A percentile compares a stretch with the other conserved stretches of the same genome.
Conservation (phyloP, 352 stramenopile species). For the Globisporangium heterothallicum region DNA sequence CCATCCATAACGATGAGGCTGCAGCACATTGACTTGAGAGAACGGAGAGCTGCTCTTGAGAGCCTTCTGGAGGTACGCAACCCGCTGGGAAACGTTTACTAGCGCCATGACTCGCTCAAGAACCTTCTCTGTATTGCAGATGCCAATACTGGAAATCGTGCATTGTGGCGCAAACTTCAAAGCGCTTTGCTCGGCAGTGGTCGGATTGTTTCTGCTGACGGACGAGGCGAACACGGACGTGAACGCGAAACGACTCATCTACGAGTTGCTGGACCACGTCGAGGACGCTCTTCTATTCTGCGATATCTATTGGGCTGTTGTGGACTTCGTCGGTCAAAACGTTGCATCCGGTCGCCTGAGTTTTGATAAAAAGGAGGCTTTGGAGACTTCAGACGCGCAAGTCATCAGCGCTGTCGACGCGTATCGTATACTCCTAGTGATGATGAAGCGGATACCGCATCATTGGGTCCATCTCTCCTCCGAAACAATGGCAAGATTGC, state of each 20-base stretch:
- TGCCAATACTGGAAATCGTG: conserved; percentile 45
- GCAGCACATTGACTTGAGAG: background rate
- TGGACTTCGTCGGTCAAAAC: conserved; percentile 33
- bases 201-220: conserved; percentile 27
- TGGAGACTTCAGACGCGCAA: conserved; percentile 3
- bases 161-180: conserved; percentile 40
- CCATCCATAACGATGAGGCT: conserved; percentile 6
- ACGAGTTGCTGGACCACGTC: conserved; percentile 32
- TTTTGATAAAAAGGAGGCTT: conserved; percentile 18
- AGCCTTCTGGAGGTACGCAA: conserved; percentile 10
- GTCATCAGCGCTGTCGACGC: conserved; percentile 24
- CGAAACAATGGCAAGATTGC: conserved; percentile 33
- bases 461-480: conserved; percentile 59
- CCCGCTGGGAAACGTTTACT: too few species aligned
- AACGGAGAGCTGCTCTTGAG: conserved; percentile 6
- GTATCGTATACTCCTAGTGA: conserved; percentile 33
- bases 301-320: conserved; percentile 40
- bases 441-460: conserved; percentile 26
- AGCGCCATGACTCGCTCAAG: too few species aligned
- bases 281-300: conserved; percentile 47
- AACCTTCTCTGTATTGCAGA: too few species aligned
- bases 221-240: conserved; percentile 5
- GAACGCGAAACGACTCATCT: conserved; percentile 27
- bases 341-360: conserved; percentile 22
- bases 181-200: conserved; percentile 21